These are phyloP conservation scores for Suhomyces panamericanus DNA, from an alignment of 1,139 yeast genomes.

Conservation along the genomic window DNA sequence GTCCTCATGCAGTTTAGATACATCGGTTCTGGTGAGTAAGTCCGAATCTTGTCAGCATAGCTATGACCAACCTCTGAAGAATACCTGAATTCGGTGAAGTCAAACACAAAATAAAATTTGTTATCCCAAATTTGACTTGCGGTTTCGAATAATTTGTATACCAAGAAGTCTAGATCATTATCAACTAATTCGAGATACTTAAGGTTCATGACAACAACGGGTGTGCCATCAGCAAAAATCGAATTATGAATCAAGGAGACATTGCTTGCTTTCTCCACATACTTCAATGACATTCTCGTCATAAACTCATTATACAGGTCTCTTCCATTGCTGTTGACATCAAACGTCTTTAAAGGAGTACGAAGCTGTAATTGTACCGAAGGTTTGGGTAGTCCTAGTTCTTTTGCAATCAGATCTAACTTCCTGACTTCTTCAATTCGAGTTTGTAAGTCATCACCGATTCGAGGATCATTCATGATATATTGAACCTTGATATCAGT, in stretches of 20 bases:
- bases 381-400: conserved; percentile 43
- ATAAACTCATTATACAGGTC: conserved; percentile 70
- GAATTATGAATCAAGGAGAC: conserved; percentile 60
- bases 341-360: conserved; percentile 44
- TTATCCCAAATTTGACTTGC: conserved; percentile 75
- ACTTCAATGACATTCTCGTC: conserved; percentile 63
- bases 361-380: conserved; percentile 56
- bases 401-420: conserved; percentile 32
- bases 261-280: conserved; percentile 46
- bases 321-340: conserved; percentile 38
- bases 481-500: conserved; percentile 49
- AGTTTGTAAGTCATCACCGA: conserved; percentile 25
- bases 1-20: conserved; percentile 54
- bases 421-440: conserved; percentile 27
- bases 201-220: conserved; percentile 60
- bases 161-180: conserved; percentile 54
- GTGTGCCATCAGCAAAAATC: conserved; percentile 71
- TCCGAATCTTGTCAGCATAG: conserved; percentile 34
- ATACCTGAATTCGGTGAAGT: conserved; percentile 62
- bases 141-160: conserved; percentile 65
- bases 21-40: conserved; percentile 51
- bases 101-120: conserved; percentile 62
- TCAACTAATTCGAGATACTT: conserved; percentile 42
- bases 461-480: conserved; percentile 26
- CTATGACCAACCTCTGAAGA: conserved; percentile 32